A percentile compares a stretch with the other conserved stretches of the same genome.
Conservation (phyloP, 768 basidiomycete species). For the Pisolithus marmoratus region DNA sequence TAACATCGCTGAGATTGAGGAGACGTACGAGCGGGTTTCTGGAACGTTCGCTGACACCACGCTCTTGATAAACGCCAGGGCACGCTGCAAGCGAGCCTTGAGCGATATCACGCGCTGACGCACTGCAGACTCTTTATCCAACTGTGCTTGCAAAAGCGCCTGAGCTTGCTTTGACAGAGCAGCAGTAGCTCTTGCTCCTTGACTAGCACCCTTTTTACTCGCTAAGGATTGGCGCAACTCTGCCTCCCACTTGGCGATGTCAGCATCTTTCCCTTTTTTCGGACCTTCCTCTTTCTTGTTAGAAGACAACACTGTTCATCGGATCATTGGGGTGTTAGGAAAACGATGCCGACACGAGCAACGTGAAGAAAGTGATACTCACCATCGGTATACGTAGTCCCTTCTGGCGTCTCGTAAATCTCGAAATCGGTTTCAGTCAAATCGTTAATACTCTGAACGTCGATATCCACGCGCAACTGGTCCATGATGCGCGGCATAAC, state of each 20-base stretch:
- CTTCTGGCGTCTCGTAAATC: slow-evolving; percentile 83
- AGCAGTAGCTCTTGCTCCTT: slow-evolving; percentile 12
- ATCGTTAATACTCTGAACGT: slow-evolving; percentile 48
- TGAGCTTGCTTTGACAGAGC: slow-evolving; percentile 80
- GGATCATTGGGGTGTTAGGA: not conserved
- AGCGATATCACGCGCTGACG: slow-evolving; percentile 53
- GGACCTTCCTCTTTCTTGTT: slow-evolving; percentile 46
- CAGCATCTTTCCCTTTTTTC: slow-evolving; percentile 81
- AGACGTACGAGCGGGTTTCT: slow-evolving; percentile 54
- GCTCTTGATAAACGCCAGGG: slow-evolving; percentile 62
- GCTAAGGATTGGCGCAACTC: slow-evolving; percentile 87
- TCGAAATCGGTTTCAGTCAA: slow-evolving; percentile 72
- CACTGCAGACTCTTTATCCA: slow-evolving; percentile 70
- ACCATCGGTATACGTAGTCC: slow-evolving; percentile 81
- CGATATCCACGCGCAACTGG: slow-evolving; percentile 63
- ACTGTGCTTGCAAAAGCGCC: slow-evolving; percentile 75
- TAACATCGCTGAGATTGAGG: slow-evolving; percentile 52
- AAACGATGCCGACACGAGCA: not conserved
- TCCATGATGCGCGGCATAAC: slow-evolving; percentile 67
- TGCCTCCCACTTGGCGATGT: slow-evolving; percentile 92
- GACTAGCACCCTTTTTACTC: slow-evolving; percentile 57
- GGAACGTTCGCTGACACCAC: slow-evolving; percentile 49
- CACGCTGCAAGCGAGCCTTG: slow-evolving; percentile 55
- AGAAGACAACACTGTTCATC: slow-evolving; percentile 52
- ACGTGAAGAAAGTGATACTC: not conserved